Conservation (phyloP, 768 basidiomycete genomes). For the Artomyces pyxidatus region DNA sequence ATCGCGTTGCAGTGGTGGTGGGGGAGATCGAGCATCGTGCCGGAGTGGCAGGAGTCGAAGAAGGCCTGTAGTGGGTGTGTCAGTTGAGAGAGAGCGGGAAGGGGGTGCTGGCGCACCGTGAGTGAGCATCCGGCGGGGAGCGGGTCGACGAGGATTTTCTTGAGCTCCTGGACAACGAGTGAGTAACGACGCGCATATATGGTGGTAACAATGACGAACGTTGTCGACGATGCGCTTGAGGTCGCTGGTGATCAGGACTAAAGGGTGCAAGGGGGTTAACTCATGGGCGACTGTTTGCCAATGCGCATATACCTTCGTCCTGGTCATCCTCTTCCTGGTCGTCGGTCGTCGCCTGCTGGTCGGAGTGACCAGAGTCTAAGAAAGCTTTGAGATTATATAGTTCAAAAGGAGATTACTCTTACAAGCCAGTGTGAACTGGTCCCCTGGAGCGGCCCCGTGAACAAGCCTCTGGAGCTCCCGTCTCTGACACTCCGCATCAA, state of each 20-base stretch:
- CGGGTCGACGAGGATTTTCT: constrained; percentile 4
- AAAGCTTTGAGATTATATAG: background rate
- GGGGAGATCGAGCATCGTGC: constrained; percentile 19
- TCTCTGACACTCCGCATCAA: too few relatives aligned
- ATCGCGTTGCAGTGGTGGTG: constrained; percentile 19
- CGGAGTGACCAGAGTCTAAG: background rate
- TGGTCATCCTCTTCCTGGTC: background rate
- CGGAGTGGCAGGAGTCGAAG: constrained; percentile 21
- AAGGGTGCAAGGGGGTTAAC: too few relatives aligned
- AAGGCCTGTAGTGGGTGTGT: constrained; percentile 11
- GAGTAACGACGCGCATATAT: background rate
- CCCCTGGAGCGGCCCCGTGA: background rate
- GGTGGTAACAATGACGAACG: constrained; percentile 5
- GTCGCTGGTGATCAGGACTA: constrained; percentile 10
- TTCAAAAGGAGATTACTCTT: background rate
- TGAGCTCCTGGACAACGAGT: constrained; percentile 12
- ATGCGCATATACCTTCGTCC: background rate
- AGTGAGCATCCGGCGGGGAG: constrained; percentile 16
- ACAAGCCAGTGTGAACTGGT: background rate
- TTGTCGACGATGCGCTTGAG: constrained; percentile 18
- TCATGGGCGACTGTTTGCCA: background rate
- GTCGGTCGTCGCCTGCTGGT: background rate
- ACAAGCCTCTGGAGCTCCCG: background rate
- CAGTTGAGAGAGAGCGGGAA: background rate
- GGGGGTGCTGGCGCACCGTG: constrained; percentile 4